Evolutionary conservation across 2,329 filamentous ascomycete species (phyloP).

Genomic region (Hawksworthiomyces lignivorus): DNA sequence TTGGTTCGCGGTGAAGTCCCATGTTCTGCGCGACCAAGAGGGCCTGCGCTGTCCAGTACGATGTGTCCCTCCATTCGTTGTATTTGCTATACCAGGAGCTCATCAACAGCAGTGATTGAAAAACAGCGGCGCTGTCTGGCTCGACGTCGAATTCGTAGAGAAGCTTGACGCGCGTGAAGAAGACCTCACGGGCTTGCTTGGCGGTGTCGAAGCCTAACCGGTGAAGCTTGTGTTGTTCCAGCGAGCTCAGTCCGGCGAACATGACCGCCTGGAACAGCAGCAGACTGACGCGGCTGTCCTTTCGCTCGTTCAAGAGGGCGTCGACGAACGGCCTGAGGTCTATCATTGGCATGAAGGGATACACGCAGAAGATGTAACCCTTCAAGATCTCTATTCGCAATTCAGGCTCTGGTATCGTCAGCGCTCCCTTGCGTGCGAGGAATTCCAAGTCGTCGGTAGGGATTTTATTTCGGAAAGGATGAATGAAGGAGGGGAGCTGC

Average conservation of each 20-base stretch:
- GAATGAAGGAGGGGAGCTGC: neutral
- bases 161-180: constrained; percentile 40
- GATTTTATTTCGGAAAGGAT: constrained; percentile 1
- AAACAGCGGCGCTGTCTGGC: constrained; percentile 56
- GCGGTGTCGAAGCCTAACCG: constrained; percentile 52
- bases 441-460: constrained; percentile 45
- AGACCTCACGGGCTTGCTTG: constrained; percentile 54
- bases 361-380: constrained; percentile 36
- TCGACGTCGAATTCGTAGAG: constrained; percentile 67
- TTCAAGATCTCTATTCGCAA: constrained; percentile 52
- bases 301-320: constrained; percentile 33
- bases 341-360: constrained; percentile 60
- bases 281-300: constrained; percentile 46
- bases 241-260: constrained; percentile 51
- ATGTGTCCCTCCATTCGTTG: constrained; percentile 64
- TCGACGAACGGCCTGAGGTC: constrained; percentile 31
- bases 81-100: constrained; percentile 65
- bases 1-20: constrained; percentile 58
- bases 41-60: constrained; percentile 66
- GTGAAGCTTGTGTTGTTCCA: constrained; percentile 53
- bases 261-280: constrained; percentile 36
- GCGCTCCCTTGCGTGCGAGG: constrained; percentile 54
- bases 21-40: constrained; percentile 62
- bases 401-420: constrained; percentile 47
- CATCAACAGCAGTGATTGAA: constrained; percentile 58